These are phyloP conservation scores for Dittrichia graveolens DNA, from an alignment of 129 eudicot species.

Conservation along the genomic window DNA sequence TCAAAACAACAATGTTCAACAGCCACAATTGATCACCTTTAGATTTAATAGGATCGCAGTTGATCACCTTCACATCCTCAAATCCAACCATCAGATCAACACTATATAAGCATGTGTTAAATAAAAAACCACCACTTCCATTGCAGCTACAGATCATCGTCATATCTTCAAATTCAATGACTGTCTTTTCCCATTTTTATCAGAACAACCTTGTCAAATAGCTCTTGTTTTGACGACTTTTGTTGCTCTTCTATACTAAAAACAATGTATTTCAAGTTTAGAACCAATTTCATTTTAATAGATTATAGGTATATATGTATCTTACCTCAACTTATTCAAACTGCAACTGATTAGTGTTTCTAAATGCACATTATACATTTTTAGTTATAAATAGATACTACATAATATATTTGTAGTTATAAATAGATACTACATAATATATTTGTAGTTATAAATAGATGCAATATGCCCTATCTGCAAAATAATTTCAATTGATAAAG, in stretches of 20 bases:
- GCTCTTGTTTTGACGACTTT: not conserved
- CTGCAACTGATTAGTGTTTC: not conserved
- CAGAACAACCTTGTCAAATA: not conserved
- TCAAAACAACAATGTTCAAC: slow-evolving; percentile 16
- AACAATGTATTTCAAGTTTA: slow-evolving; percentile 5
- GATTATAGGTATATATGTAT: not conserved
- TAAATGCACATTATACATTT: not conserved
- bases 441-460: not conserved
- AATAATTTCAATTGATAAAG: not conserved
- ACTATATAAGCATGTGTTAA: not conserved
- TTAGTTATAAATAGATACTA: too few relatives aligned
- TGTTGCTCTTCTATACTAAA: not conserved
- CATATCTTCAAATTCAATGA: slow-evolving; percentile 8
- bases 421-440: not conserved
- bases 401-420: too few relatives aligned
- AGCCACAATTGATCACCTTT: not conserved
- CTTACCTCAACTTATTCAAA: slow-evolving; percentile 13
- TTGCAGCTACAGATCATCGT: not conserved
- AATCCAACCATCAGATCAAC: not conserved
- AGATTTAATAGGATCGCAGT: not conserved
- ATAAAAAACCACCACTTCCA: not conserved
- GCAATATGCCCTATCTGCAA: not conserved
- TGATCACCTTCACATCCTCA: not conserved
- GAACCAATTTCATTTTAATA: not conserved
- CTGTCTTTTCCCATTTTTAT: not conserved